Conservation (phyloP, 2,329 filamentous ascomycete genomes). For the Ciborinia camelliae region DNA sequence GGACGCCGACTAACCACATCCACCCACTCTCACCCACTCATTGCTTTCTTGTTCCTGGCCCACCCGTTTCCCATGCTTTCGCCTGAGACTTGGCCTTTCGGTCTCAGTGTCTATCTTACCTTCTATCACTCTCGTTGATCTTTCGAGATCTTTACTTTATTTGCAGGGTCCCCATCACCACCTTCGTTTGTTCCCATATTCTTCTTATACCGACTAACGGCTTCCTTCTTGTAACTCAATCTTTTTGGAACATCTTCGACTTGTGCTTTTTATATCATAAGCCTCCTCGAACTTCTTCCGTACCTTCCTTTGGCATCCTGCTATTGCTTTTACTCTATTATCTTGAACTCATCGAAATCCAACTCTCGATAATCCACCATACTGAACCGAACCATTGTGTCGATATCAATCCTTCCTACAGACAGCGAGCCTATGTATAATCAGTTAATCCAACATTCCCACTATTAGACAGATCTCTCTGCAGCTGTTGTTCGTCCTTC, state of each 20-base stretch:
- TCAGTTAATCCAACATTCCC: constrained; percentile 32
- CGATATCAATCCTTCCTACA: constrained; percentile 14
- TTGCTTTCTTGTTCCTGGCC: constrained; percentile 33
- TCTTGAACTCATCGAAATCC: constrained; percentile 11
- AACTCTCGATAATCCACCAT: constrained; percentile 30
- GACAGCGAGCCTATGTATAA: constrained; percentile 36
- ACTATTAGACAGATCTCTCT: constrained; percentile 37
- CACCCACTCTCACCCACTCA: constrained; percentile 15
- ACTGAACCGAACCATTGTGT: constrained; percentile 22
- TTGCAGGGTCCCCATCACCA: constrained; percentile 37
- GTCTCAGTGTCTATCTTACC: constrained; percentile 34
- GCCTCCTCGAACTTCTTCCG: constrained; percentile 37
- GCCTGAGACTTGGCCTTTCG: constrained; percentile 31
- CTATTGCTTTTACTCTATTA: constrained; percentile 33
- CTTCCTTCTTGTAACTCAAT: constrained; percentile 38
- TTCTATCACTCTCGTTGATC: constrained; percentile 36
- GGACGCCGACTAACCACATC: constrained; percentile 19
- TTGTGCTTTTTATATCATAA: constrained; percentile 34
- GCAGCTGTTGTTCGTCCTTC: constrained; percentile 41
- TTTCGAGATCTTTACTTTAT: constrained; percentile 37
- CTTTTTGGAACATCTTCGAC: constrained; percentile 37
- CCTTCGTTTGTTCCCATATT: constrained; percentile 34
- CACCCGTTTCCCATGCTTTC: constrained; percentile 25
- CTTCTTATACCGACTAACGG: constrained; percentile 38
- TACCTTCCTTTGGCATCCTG: constrained; percentile 39